Evolutionary conservation across 495 filamentous ascomycete species (phyloP).

Genomic region (Aspergillus diversus): DNA sequence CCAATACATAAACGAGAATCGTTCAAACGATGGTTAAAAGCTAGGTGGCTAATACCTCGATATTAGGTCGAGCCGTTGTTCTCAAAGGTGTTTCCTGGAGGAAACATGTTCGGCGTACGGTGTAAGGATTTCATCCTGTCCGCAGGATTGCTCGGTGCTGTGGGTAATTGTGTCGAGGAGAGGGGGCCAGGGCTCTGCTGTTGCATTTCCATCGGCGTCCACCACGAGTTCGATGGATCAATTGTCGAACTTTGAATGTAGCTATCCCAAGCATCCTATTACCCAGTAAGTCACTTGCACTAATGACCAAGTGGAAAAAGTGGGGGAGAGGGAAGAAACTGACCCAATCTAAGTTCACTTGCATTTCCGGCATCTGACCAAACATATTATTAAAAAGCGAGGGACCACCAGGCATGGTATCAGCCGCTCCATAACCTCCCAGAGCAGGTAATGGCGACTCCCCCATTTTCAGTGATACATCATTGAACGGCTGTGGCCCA

Average conservation of each 20-base stretch:
- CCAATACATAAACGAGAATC: neutral
- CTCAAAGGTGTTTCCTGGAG: constrained; percentile 20
- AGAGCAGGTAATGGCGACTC: constrained; percentile 35
- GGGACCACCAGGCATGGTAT: constrained; percentile 42
- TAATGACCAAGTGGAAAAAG: neutral
- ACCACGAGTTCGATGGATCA: constrained; percentile 50
- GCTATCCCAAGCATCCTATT: constrained; percentile 59
- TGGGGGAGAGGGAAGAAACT: constrained; percentile 29
- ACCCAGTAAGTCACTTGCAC: constrained; percentile 21
- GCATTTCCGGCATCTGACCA: constrained; percentile 63
- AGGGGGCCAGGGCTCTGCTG: constrained; percentile 28
- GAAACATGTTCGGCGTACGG: constrained; percentile 23
- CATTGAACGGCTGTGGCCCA: constrained; percentile 38
- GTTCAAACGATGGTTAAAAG: neutral
- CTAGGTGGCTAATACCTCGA: neutral
- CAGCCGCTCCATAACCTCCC: constrained; percentile 41
- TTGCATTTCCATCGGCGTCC: constrained; percentile 47
- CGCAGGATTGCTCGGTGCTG: constrained; percentile 13
- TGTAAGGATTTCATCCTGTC: constrained; percentile 24
- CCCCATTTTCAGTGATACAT: constrained; percentile 36
- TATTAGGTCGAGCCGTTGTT: constrained; percentile 14
- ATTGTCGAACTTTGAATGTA: constrained; percentile 57
- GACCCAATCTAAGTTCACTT: constrained; percentile 80
- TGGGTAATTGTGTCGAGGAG: constrained; percentile 22
- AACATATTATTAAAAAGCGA: constrained; percentile 62